Evolutionary conservation across 306 rosid species (phyloP), one percentile per base, ranked within the genome.

Genomic region (Glycine tomentella): DNA sequence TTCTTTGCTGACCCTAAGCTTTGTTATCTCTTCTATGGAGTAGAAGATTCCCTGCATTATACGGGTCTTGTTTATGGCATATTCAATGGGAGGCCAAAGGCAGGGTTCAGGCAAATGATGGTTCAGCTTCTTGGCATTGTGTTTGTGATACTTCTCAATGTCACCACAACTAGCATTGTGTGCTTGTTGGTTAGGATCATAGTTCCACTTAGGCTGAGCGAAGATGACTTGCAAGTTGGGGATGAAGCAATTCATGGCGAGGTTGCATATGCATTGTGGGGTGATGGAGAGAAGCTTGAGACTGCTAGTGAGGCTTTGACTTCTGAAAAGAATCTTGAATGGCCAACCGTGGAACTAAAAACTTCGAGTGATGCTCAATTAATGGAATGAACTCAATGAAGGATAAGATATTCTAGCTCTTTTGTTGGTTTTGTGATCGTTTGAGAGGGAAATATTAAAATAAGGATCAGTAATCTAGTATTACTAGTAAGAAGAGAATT

Each of bases 241-340:
- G 88, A 88, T 13, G 87, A 86, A 14, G 91, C 88, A 0, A 88
- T 78, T 3, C 91, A 86, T 25, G 91, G 91, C 0, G 91, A 88
- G 69, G 91, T 86, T 67, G 91, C 90, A 0, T 88, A 88, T 36
- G 91, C 90, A 0, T 34, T 84, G 85, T 88, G 90, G 89, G 89
- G 90, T 1, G 88, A 88, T 33, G 89, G 89, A 7, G 87, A 88
- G 81, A 81, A 67, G 73, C 70, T 82, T 25, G 81, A 83, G 44
- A 80, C 72, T 25, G 71, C 75, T 13, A 84, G 31, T 84, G 65
- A 74, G 9, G 2, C n/a, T 63, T 51, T 68, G 5, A 49, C 62
- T 59, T 57, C 45, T 14, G 20, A 69, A 10, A 57, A 1, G 7
- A 68, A 46, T 73, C 51, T 6, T 7, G 15, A 58, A 11, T 79